These are phyloP conservation scores for Aulographum hederae DNA, from an alignment of 2,329 filamentous ascomycete genomes.

Conservation along the genomic window DNA sequence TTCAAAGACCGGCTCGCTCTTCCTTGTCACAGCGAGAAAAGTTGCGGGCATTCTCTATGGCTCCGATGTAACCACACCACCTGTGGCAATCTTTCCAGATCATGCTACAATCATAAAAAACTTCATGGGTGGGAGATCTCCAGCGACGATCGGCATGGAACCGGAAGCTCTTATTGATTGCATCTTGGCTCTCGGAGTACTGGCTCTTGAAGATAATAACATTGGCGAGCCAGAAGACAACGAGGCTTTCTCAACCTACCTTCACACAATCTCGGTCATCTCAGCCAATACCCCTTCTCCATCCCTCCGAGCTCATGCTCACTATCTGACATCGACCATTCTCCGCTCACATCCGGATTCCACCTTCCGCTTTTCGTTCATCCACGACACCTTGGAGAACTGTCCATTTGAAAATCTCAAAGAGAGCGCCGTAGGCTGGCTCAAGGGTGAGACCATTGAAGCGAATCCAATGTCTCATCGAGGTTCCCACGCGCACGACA, in stretches of 20 bases:
- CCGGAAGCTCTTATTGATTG: conserved; percentile 36
- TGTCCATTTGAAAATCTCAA: conserved; percentile 35
- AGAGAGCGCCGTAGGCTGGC: conserved; percentile 39
- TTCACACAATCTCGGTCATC: conserved; percentile 29
- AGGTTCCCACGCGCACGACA: conserved; percentile 4
- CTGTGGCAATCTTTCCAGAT: conserved; percentile 32
- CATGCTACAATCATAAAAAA: conserved; percentile 31
- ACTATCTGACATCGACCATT: conserved; percentile 28
- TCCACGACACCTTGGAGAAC: conserved; percentile 35
- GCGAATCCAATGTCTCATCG: conserved; percentile 14
- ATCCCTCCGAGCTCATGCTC: conserved; percentile 27
- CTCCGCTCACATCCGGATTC: conserved; percentile 35
- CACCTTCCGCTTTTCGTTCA: conserved; percentile 31
- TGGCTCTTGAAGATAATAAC: conserved; percentile 26
- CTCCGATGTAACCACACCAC: conserved; percentile 16
- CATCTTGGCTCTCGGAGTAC: conserved; percentile 31
- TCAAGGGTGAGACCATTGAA: conserved; percentile 39
- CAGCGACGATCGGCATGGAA: conserved; percentile 21
- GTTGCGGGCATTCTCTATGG: conserved; percentile 30
- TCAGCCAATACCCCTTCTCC: conserved; percentile 29
- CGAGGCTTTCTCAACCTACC: conserved; percentile 32
- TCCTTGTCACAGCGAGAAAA: conserved; percentile 34
- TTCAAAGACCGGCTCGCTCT: conserved; percentile 34
- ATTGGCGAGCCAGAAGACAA: conserved; percentile 29
- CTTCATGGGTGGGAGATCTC: conserved; percentile 27